Percentiles rank a stretch among this genome's conserved stretches.
These are phyloP conservation scores for Neurospora terricola DNA, from an alignment of 495 filamentous ascomycete species.

Conservation along the genomic window DNA sequence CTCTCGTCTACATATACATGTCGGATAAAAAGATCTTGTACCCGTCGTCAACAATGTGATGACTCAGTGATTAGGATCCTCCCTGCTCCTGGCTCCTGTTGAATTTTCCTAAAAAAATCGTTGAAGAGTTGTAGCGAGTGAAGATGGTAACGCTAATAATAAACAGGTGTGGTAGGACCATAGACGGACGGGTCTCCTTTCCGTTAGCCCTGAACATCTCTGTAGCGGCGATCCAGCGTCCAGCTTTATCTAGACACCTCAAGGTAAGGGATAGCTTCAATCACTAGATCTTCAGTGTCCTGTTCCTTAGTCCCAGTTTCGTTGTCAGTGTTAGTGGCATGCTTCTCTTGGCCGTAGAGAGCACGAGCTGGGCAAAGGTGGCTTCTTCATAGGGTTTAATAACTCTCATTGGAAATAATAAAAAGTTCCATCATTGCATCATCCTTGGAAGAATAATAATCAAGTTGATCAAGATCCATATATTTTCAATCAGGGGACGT, in stretches of 20 bases:
- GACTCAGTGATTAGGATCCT: neutral
- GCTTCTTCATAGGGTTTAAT: too few species aligned
- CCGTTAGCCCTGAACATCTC: neutral
- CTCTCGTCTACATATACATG: neutral
- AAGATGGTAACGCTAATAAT: too few species aligned
- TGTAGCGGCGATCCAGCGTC: neutral
- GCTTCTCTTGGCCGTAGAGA: too few species aligned
- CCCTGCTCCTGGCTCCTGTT: neutral
- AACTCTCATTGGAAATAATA: too few species aligned
- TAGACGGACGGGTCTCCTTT: neutral
- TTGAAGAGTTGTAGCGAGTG: neutral
- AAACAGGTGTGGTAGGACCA: neutral
- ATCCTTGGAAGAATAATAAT: too few species aligned
- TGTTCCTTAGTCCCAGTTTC: neutral
- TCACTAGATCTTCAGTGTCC: neutral
- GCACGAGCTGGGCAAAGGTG: too few species aligned
- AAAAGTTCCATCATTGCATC: too few species aligned
- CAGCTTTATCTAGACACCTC: neutral
- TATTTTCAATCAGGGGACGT: too few species aligned
- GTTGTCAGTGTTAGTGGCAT: too few species aligned
- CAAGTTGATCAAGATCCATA: too few species aligned
- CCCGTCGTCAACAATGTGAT: neutral
- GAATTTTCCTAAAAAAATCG: too few species aligned
- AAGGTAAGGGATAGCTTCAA: neutral
- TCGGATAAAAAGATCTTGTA: neutral